Evolutionary conservation across 2,329 filamentous ascomycete genomes (phyloP).

Genomic region (Colletotrichum sublineola): DNA sequence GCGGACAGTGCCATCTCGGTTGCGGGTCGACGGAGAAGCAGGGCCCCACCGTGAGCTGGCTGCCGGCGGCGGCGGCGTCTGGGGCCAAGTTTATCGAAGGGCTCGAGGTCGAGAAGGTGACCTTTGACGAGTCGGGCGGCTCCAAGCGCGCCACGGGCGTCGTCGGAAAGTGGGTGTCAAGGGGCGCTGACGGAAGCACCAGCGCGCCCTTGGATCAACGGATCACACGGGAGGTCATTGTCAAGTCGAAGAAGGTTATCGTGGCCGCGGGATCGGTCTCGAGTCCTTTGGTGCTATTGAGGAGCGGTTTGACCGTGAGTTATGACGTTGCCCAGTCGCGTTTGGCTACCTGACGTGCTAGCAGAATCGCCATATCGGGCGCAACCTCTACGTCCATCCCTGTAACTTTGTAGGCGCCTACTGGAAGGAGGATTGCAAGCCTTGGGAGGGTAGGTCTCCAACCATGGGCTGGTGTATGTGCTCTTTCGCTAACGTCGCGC

Average conservation of each 20-base stretch:
- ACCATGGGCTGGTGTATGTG: too few relatives aligned
- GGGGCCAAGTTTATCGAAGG: conserved; percentile 89
- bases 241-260: conserved; percentile 86
- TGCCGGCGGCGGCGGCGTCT: conserved; percentile 82
- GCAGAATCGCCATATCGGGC: conserved; percentile 83
- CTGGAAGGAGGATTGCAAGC: conserved; percentile 78
- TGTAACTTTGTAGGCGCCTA: conserved; percentile 70
- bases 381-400: conserved; percentile 86
- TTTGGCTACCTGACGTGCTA: conserved; percentile 41
- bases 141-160: conserved; percentile 76
- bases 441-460: conserved; percentile 69
- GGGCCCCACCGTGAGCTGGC: conserved; percentile 80
- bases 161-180: conserved; percentile 79
- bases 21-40: conserved; percentile 80
- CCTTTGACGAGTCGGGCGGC: conserved; percentile 70
- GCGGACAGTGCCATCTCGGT: conserved; percentile 73
- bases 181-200: conserved; percentile 73
- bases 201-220: conserved; percentile 63
- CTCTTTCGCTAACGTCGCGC: conserved; percentile 40
- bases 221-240: conserved; percentile 70
- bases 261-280: conserved; percentile 82
- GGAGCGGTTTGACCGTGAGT: conserved; percentile 79
- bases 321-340: neutral
- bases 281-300: conserved; percentile 80
- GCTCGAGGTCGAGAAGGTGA: conserved; percentile 76